phyloP scores from a whole-genome alignment of 305 asterid genomes.

The Andrographis paniculata region DNA sequence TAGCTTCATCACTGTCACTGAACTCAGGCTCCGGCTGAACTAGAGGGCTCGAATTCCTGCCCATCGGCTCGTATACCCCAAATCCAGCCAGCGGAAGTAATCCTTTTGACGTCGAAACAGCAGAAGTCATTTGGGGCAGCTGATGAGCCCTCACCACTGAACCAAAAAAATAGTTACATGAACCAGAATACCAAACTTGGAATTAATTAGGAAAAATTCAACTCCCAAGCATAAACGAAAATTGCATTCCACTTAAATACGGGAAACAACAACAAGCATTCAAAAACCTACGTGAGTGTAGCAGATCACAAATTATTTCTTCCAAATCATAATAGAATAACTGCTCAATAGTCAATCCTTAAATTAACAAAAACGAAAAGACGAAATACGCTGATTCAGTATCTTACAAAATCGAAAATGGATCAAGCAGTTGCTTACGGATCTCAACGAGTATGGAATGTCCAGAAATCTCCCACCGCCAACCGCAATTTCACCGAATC shows the following conservation, averaged over 20 bases:
- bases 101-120: constrained; percentile 51
- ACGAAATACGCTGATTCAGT: constrained; percentile 5
- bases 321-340: no score
- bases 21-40: constrained; percentile 36
- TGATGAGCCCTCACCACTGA: constrained; percentile 34
- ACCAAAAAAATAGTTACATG: constrained; percentile 21
- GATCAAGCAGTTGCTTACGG: constrained; percentile 20
- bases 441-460: constrained; percentile 18
- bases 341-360: no score
- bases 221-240: no score
- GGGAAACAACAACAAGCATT: constrained; percentile 10
- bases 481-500: constrained; percentile 18
- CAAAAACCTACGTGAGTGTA: no score
- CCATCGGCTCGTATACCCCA: constrained; percentile 34
- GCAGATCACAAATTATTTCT: no score
- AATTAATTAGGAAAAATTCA: constrained; percentile 15
- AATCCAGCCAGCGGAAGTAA: constrained; percentile 36
- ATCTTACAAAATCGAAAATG: constrained; percentile 1
- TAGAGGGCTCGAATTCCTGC: constrained; percentile 36
- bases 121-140: constrained; percentile 46
- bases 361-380: not conserved
- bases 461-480: constrained; percentile 15
- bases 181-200: constrained; percentile 15
- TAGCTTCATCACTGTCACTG: constrained; percentile 51
- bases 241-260: constrained; percentile 10